phyloP scores from a whole-genome alignment of 2,329 filamentous ascomycete genomes.

The Emmonsia crescens region DNA sequence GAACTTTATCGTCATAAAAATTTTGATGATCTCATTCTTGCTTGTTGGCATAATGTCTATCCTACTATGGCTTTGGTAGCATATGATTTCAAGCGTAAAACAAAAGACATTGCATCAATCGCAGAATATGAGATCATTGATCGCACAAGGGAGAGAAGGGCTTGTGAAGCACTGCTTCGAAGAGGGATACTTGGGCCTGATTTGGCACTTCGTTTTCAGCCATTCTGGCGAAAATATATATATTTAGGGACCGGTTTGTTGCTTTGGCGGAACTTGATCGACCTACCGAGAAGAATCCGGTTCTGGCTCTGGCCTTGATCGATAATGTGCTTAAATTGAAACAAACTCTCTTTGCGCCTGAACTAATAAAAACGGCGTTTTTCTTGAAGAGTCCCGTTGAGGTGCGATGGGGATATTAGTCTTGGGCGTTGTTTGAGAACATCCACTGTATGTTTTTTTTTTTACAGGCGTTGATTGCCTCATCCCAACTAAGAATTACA shows the following conservation, averaged over 20 bases:
- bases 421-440: no score
- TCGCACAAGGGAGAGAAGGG: neutral
- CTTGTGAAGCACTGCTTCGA: neutral
- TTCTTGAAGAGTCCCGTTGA: no score
- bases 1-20: neutral
- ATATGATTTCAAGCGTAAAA: constrained; percentile 11
- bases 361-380: no score
- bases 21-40: neutral
- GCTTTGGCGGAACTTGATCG: neutral
- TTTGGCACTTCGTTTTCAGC: neutral
- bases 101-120: constrained; percentile 6
- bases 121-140: neutral
- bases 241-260: neutral
- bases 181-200: neutral
- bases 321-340: neutral
- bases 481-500: no score
- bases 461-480: no score
- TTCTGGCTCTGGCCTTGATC: neutral
- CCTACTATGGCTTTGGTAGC: constrained; percentile 10
- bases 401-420: no score
- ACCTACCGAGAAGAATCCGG: neutral
- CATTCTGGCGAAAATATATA: neutral
- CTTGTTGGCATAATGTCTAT: neutral
- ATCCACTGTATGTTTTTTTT: no score
- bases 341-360: no score